phyloP scores from a whole-genome alignment of 1,284 basidiomycete genomes.

The Cutaneotrichosporon curvatum region DNA sequence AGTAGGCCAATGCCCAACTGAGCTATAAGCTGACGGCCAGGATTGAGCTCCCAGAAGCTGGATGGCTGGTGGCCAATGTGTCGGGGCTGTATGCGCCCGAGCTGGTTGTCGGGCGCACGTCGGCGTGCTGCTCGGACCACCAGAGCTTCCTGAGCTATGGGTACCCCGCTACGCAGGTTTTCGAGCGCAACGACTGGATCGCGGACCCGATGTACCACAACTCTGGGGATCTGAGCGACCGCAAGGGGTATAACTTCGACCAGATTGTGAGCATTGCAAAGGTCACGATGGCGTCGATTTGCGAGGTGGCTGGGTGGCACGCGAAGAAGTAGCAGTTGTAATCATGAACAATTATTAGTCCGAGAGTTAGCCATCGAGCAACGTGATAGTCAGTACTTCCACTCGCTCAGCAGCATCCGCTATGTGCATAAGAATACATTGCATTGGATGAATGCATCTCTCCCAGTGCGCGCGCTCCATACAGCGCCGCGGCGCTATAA shows the following conservation, averaged over 20 bases:
- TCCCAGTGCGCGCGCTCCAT: too few species aligned
- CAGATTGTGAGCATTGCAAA: slow-evolving; percentile 74
- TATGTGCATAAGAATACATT: too few species aligned
- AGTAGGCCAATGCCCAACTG: slow-evolving; percentile 29
- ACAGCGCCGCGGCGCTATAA: not conserved
- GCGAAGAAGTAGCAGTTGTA: not conserved
- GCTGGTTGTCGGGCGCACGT: slow-evolving; percentile 65
- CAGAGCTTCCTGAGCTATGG: slow-evolving; percentile 69
- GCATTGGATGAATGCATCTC: too few species aligned
- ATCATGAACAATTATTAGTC: too few species aligned
- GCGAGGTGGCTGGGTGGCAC: slow-evolving; percentile 36
- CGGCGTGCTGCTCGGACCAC: slow-evolving; percentile 79
- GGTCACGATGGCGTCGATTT: slow-evolving; percentile 54
- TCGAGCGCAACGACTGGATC: slow-evolving; percentile 68
- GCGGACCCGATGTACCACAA: slow-evolving; percentile 64
- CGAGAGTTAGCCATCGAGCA: too few species aligned
- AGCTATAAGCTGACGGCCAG: too few species aligned
- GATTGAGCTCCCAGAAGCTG: slow-evolving; percentile 68
- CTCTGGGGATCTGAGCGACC: slow-evolving; percentile 65
- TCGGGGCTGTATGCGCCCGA: slow-evolving; percentile 68
- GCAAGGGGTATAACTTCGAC: slow-evolving; percentile 69
- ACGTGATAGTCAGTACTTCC: too few species aligned
- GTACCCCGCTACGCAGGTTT: slow-evolving; percentile 65
- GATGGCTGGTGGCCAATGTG: slow-evolving; percentile 64
- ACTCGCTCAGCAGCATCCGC: too few species aligned